phyloP scores from a whole-genome alignment of 441 rosid genomes.

The Caryocar brasiliense region DNA sequence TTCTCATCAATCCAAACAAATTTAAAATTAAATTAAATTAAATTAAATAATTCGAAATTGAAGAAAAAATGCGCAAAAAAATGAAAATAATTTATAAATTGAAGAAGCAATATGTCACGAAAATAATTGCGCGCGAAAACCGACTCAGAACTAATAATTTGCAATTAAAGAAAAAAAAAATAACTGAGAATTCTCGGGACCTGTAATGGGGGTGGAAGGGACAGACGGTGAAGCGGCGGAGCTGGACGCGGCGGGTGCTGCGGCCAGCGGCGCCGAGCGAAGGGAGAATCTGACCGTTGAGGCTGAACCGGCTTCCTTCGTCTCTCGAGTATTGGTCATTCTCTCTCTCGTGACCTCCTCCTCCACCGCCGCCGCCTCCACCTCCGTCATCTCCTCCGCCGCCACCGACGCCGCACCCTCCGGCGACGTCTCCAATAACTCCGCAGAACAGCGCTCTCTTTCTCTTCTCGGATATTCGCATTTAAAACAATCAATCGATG shows the following conservation, averaged over 20 bases:
- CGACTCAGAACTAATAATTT: neutral
- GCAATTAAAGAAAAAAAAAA: neutral
- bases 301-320: slow-evolving; percentile 40
- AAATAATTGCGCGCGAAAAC: neutral
- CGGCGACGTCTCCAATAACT: neutral
- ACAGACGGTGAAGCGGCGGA: slow-evolving; percentile 50
- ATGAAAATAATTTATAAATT: too few relatives aligned
- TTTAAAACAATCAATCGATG: too few relatives aligned
- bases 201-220: slow-evolving; percentile 64
- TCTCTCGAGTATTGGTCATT: slow-evolving; percentile 20
- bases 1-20: too few relatives aligned
- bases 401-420: neutral
- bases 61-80: too few relatives aligned
- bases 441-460: slow-evolving; percentile 10
- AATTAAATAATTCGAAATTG: too few relatives aligned
- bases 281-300: slow-evolving; percentile 55
- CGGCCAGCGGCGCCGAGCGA: slow-evolving; percentile 54
- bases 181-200: too few relatives aligned
- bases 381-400: neutral
- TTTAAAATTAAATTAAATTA: too few relatives aligned
- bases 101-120: neutral
- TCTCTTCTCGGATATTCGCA: slow-evolving; percentile 4
- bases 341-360: slow-evolving; percentile 2
- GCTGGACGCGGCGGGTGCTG: slow-evolving; percentile 25
- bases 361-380: neutral